These are phyloP conservation scores for Xenosphaeropsis pyriputrescens DNA, from an alignment of 2,329 filamentous ascomycete species.

Conservation along the genomic window DNA sequence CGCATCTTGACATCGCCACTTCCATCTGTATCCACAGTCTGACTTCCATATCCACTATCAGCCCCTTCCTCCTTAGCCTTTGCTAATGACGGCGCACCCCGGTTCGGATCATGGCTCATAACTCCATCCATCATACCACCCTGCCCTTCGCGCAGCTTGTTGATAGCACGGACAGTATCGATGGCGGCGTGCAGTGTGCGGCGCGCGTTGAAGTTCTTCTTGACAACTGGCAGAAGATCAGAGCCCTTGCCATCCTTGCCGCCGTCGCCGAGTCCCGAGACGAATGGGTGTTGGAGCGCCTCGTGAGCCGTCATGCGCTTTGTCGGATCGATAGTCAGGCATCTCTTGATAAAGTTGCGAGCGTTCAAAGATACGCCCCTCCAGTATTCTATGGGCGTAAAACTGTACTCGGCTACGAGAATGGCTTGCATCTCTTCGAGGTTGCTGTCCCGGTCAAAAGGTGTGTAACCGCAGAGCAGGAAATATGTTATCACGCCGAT, in stretches of 20 bases:
- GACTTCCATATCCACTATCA: constrained; percentile 13
- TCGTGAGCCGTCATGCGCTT: constrained; percentile 85
- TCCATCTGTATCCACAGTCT: constrained; percentile 1
- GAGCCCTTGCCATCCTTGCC: constrained; percentile 32
- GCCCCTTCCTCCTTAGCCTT: constrained; percentile 5
- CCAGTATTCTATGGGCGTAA: constrained; percentile 93
- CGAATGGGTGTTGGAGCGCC: constrained; percentile 51
- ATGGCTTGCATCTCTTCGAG: constrained; percentile 99
- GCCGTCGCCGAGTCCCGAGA: constrained; percentile 33
- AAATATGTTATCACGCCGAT: constrained; percentile 99
- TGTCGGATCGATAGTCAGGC: constrained; percentile 78
- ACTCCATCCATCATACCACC: constrained; percentile 45
- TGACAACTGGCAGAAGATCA: constrained; percentile 53
- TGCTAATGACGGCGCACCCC: constrained; percentile 20
- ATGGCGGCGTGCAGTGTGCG: constrained; percentile 56
- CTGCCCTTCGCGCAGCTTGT: constrained; percentile 52
- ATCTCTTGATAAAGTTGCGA: constrained; percentile 84
- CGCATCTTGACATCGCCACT: constrained; percentile 10
- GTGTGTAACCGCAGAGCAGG: constrained; percentile 92
- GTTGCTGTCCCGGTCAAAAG: constrained; percentile 93
- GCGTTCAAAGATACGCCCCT: constrained; percentile 75
- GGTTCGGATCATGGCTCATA: constrained; percentile 31
- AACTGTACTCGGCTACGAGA: constrained; percentile 88
- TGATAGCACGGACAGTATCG: constrained; percentile 56
- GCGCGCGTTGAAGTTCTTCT: constrained; percentile 62